phyloP scores from a whole-genome alignment of 2,329 filamentous ascomycete species.

The Trichocomaceae sp. region DNA sequence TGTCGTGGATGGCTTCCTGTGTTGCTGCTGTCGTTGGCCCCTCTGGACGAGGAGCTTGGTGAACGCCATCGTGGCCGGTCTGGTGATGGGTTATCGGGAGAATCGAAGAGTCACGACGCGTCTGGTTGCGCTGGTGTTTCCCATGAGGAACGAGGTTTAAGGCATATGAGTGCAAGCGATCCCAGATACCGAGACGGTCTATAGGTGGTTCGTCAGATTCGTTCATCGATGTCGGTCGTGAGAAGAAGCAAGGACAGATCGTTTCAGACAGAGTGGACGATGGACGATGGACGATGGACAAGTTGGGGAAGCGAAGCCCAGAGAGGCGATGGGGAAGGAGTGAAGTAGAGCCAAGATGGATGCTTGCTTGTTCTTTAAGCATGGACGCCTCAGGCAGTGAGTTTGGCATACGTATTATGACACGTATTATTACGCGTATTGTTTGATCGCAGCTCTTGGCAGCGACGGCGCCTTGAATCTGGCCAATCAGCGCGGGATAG shows the following conservation, averaged over 20 bases:
- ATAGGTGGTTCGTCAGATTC: constrained; percentile 47
- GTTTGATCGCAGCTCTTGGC: not conserved
- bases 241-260: not conserved
- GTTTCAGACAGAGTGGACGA: not conserved
- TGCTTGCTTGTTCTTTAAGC: not conserved
- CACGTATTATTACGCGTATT: no score
- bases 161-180: constrained; percentile 38
- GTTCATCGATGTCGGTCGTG: constrained; percentile 45
- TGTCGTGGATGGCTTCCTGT: constrained; percentile 5
- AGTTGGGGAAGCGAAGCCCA: not conserved
- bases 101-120: constrained; percentile 20
- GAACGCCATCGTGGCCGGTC: constrained; percentile 1
- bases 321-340: not conserved
- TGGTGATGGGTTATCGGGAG: constrained; percentile 12
- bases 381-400: not conserved
- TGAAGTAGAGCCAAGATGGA: not conserved
- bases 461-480: not conserved
- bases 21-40: not conserved
- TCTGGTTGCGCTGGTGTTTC: constrained; percentile 11
- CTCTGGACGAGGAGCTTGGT: not conserved
- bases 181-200: constrained; percentile 48
- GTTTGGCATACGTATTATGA: no score
- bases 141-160: constrained; percentile 29
- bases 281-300: not conserved
- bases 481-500: not conserved